phyloP scores from a whole-genome alignment of 768 basidiomycete genomes.

The Trametes villosa region DNA sequence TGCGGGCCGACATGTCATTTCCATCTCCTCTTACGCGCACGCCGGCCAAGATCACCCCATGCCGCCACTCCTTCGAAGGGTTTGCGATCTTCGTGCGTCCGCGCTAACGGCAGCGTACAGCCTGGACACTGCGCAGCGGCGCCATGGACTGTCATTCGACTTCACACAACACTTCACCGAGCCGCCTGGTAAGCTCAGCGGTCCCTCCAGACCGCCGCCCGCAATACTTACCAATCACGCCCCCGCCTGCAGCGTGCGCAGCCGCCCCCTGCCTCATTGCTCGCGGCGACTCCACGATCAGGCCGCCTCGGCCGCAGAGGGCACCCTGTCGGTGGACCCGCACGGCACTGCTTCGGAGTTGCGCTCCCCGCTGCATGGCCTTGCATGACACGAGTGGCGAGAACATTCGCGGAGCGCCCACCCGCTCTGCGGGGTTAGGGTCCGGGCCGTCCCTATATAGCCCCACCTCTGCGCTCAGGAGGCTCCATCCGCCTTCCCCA shows the following conservation, averaged over 20 bases:
- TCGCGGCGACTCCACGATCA: neutral
- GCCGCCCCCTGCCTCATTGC: neutral
- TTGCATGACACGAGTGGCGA: neutral
- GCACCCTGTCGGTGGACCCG: neutral
- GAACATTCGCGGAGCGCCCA: neutral
- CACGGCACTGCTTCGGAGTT: neutral
- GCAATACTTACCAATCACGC: neutral
- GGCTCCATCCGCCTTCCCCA: neutral
- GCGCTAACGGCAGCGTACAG: no score
- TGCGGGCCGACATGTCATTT: no score
- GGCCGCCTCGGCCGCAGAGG: neutral
- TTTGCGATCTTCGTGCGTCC: no score
- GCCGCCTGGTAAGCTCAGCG: neutral
- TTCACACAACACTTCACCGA: neutral
- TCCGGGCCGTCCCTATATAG: constrained; percentile 11
- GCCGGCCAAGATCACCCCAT: no score
- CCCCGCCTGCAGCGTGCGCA: neutral
- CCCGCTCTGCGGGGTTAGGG: constrained; percentile 9
- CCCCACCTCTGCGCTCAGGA: neutral
- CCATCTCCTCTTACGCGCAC: no score
- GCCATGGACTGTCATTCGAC: neutral
- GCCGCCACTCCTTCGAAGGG: no score
- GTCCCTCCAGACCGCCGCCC: neutral
- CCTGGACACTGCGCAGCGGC: no score
- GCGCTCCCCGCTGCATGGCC: constrained; percentile 4